These are phyloP conservation scores for Cladosporium colombiae DNA, from an alignment of 2,329 filamentous ascomycete genomes.

Conservation along the genomic window DNA sequence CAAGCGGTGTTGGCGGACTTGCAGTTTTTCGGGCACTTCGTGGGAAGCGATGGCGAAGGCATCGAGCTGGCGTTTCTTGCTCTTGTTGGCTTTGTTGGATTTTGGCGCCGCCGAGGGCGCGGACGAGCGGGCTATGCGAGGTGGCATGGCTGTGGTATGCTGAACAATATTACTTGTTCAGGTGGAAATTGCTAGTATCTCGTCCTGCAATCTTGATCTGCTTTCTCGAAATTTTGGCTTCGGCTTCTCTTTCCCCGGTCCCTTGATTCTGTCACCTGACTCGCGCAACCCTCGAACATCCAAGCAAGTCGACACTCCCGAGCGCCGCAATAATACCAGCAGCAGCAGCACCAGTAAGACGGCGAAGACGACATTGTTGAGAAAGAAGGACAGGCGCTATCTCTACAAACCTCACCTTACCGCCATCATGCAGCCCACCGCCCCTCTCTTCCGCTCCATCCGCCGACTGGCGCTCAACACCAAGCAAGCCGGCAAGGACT, in stretches of 20 bases:
- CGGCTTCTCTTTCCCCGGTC: background rate
- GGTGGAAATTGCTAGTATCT: background rate
- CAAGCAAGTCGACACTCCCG: constrained; percentile 9
- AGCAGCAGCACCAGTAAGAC: background rate
- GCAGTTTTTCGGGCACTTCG: constrained; percentile 54
- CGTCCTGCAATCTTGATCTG: background rate
- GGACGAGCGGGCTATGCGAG: constrained; percentile 43
- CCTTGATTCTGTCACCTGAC: constrained; percentile 4
- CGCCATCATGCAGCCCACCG: constrained; percentile 59
- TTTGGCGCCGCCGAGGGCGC: constrained; percentile 37
- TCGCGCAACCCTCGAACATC: background rate
- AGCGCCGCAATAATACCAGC: constrained; percentile 1
- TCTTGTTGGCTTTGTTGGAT: constrained; percentile 44
- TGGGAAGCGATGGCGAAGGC: constrained; percentile 66
- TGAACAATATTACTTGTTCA: background rate
- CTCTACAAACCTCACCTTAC: background rate
- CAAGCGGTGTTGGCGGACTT: constrained; percentile 59
- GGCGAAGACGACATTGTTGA: background rate
- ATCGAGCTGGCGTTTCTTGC: constrained; percentile 59
- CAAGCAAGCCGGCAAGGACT: constrained; percentile 89
- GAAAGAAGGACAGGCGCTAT: background rate
- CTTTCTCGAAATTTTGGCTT: constrained; percentile 15
- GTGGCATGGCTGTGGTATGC: constrained; percentile 41
- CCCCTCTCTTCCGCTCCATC: constrained; percentile 66
- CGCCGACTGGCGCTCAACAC: constrained; percentile 81